phyloP scores from a whole-genome alignment of 768 basidiomycete species.

The Trametes maxima region DNA sequence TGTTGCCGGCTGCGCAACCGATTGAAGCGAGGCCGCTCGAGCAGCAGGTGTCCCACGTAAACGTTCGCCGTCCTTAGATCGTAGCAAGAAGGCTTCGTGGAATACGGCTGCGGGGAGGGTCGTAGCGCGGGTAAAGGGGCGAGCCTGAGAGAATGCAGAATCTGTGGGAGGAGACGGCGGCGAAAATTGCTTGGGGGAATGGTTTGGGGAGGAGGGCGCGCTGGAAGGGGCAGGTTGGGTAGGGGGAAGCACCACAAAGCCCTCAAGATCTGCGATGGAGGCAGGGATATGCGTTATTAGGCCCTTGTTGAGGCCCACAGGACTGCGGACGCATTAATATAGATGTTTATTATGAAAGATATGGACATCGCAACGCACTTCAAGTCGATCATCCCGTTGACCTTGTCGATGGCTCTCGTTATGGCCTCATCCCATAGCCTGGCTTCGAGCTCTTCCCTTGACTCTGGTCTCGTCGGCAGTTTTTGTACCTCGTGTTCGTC shows the following conservation, averaged over 20 bases:
- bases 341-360: neutral
- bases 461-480: slow-evolving; percentile 19
- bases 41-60: slow-evolving; percentile 6
- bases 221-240: slow-evolving; percentile 31
- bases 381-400: slow-evolving; percentile 54
- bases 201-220: slow-evolving; percentile 34
- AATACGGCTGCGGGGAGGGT: slow-evolving; percentile 24
- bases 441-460: slow-evolving; percentile 28
- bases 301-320: neutral
- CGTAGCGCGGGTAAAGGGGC: slow-evolving; percentile 25
- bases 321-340: neutral
- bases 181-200: slow-evolving; percentile 29
- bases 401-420: slow-evolving; percentile 46
- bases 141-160: neutral
- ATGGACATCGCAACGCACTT: slow-evolving; percentile 42
- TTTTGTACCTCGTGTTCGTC: slow-evolving; percentile 8
- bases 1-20: slow-evolving; percentile 32
- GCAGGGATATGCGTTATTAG: slow-evolving; percentile 53
- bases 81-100: slow-evolving; percentile 22
- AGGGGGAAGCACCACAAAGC: slow-evolving; percentile 49
- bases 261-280: slow-evolving; percentile 46
- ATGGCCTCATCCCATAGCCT: slow-evolving; percentile 55
- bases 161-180: neutral
- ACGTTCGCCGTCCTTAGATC: slow-evolving; percentile 14
- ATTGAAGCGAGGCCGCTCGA: slow-evolving; percentile 21